Conservation (phyloP, 257 asterid species). For the Knoxia roxburghii region DNA sequence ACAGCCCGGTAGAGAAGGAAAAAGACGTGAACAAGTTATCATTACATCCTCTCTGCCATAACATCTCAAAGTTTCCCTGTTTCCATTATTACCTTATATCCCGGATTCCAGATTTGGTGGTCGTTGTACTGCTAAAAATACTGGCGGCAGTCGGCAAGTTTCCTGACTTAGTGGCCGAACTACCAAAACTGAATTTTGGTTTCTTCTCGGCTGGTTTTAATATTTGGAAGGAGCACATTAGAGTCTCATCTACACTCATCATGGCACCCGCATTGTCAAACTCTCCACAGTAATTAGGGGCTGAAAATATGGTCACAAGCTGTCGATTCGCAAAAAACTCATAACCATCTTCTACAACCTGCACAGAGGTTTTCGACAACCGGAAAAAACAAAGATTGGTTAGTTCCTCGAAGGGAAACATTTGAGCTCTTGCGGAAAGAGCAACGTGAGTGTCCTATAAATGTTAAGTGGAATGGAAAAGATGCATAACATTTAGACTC, state of each 20-base stretch:
- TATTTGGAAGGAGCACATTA: conserved; percentile 40
- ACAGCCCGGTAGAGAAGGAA: not conserved
- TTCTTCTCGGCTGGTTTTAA: conserved; percentile 36
- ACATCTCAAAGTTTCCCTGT: not conserved
- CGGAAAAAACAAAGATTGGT: not conserved
- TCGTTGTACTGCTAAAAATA: conserved; percentile 9
- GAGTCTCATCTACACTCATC: conserved; percentile 38
- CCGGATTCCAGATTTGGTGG: conserved; percentile 18
- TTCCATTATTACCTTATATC: conserved; percentile 20
- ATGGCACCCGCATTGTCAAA: conserved; percentile 38
- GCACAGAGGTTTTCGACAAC: conserved; percentile 3
- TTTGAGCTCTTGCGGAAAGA: not conserved
- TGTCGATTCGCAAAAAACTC: conserved; percentile 36
- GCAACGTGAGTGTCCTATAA: not conserved
- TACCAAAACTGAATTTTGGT: conserved; percentile 24
- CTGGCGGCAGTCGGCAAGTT: conserved; percentile 6
- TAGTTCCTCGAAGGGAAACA: not conserved
- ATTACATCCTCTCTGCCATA: conserved; percentile 4
- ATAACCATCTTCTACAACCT: conserved; percentile 39
- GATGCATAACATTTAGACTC: too few relatives aligned
- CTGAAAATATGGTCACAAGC: conserved; percentile 35
- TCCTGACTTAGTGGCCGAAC: conserved; percentile 24
- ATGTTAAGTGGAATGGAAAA: not conserved
- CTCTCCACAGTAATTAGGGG: conserved; percentile 38
- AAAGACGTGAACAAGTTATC: not conserved